Conservation (phyloP, 129 eudicot species). For the Artemisia annua region DNA sequence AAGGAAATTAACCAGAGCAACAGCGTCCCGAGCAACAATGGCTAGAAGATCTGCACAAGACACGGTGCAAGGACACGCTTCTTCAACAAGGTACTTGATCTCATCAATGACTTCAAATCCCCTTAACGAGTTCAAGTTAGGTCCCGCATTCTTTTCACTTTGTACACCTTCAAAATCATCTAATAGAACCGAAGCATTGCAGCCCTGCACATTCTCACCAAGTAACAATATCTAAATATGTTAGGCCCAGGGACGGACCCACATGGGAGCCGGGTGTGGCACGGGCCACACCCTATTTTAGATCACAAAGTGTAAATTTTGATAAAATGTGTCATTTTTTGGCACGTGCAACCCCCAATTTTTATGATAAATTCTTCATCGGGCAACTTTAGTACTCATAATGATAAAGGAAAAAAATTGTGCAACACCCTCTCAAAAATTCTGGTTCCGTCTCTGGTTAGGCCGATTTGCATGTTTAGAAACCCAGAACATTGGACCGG, state of each 20-base stretch:
- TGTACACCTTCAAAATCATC: conserved; percentile 42
- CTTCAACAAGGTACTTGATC: conserved; percentile 51
- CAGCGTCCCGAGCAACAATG: conserved; percentile 62
- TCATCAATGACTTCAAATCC: conserved; percentile 67
- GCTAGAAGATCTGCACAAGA: conserved; percentile 78
- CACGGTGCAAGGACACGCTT: conserved; percentile 57
- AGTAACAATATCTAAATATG: neutral
- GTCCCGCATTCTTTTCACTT: conserved; percentile 58
- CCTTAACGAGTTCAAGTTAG: conserved; percentile 48
- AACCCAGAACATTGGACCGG: neutral
- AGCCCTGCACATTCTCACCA: conserved; percentile 37
- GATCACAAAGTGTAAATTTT: too few species aligned
- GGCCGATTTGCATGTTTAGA: conserved; percentile 3
- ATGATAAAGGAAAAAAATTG: too few species aligned
- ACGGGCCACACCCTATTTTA: too few species aligned
- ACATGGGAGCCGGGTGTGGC: too few species aligned
- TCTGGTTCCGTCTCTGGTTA: too few species aligned
- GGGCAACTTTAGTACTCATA: too few species aligned
- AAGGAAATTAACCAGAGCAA: conserved; percentile 36
- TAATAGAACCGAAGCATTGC: conserved; percentile 59
- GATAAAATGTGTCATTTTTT: too few species aligned
- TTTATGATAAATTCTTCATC: too few species aligned
- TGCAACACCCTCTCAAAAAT: too few species aligned
- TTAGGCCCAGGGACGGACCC: too few species aligned
- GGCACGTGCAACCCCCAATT: too few species aligned